Evolutionary conservation across 495 filamentous ascomycete genomes (phyloP).

Genomic region (Parachaetomium inaequale): DNA sequence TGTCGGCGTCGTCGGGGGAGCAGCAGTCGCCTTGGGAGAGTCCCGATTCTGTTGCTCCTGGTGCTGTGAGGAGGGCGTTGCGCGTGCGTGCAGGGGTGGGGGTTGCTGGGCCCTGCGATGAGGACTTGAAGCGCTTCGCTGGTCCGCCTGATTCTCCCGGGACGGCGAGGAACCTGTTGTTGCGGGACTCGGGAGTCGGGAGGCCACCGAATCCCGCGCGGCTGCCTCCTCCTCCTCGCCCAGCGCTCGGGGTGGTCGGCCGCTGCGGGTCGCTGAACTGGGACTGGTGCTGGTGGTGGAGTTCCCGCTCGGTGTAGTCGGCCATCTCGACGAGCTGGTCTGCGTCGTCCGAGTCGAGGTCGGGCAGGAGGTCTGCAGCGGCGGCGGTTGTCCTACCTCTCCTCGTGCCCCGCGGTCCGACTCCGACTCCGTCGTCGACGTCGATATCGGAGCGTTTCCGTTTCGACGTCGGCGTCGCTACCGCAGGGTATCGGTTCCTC

Average conservation of each 20-base stretch:
- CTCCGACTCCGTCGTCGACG: conserved; percentile 17
- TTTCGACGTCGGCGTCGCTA: neutral
- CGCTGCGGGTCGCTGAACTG: neutral
- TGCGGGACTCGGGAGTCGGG: conserved; percentile 12
- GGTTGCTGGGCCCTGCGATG: conserved; percentile 39
- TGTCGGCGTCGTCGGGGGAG: conserved; percentile 39
- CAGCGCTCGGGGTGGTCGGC: neutral
- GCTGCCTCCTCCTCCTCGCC: neutral
- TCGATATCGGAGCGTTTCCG: conserved; percentile 14
- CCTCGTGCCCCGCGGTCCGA: neutral
- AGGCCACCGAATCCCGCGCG: neutral
- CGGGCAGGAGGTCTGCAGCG: neutral
- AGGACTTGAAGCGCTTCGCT: conserved; percentile 10
- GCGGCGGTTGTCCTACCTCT: neutral
- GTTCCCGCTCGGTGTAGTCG: neutral
- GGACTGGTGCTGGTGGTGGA: conserved; percentile 9
- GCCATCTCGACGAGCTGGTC: conserved; percentile 6
- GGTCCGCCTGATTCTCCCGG: conserved; percentile 4
- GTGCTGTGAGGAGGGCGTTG: neutral
- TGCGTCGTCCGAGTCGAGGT: conserved; percentile 23
- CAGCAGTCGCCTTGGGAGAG: neutral
- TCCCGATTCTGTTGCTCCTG: neutral
- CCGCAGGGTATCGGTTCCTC: too few species aligned
- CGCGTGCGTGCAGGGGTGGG: neutral
- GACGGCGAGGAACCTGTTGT: conserved; percentile 1